These are phyloP conservation scores for Saturnispora silvae DNA, from an alignment of 805 yeast genomes.

Conservation along the genomic window DNA sequence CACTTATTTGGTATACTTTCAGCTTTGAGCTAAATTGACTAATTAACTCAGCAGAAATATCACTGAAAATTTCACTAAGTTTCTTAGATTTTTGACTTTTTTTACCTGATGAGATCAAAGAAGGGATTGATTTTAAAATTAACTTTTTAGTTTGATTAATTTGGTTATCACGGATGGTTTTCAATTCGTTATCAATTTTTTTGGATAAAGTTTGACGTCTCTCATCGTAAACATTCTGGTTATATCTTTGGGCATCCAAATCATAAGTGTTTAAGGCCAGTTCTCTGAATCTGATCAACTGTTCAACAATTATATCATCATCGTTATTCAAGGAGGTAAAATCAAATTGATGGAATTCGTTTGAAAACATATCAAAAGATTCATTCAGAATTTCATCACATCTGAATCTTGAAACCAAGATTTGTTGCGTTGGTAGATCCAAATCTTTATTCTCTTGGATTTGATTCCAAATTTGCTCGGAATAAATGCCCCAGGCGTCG, in stretches of 20 bases:
- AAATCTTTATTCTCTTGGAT: conserved; percentile 88
- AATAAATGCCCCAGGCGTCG: conserved; percentile 93
- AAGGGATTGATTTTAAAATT: conserved; percentile 24
- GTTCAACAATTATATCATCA: conserved; percentile 30
- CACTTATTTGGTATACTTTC: conserved; percentile 24
- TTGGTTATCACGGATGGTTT: conserved; percentile 33
- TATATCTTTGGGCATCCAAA: conserved; percentile 65
- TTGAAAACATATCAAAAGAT: conserved; percentile 36
- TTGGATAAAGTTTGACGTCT: conserved; percentile 40
- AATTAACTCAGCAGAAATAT: conserved; percentile 15
- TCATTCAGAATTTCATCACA: conserved; percentile 77
- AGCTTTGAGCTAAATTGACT: conserved; percentile 26
- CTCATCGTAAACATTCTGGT: conserved; percentile 51
- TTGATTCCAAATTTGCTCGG: conserved; percentile 87
- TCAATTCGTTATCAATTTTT: conserved; percentile 38
- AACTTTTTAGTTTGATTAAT: conserved; percentile 28
- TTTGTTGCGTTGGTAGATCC: conserved; percentile 94
- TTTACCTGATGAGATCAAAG: conserved; percentile 16
- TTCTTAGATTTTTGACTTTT: conserved; percentile 15
- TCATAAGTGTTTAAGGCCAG: conserved; percentile 49
- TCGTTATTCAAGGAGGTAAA: conserved; percentile 20
- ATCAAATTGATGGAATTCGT: conserved; percentile 21
- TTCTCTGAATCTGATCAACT: conserved; percentile 33
- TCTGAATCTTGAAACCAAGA: conserved; percentile 84
- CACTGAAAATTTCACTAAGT: conserved; percentile 18